Evolutionary conservation across 2,329 filamentous ascomycete species (phyloP).

Genomic region (Cercospora sojina): DNA sequence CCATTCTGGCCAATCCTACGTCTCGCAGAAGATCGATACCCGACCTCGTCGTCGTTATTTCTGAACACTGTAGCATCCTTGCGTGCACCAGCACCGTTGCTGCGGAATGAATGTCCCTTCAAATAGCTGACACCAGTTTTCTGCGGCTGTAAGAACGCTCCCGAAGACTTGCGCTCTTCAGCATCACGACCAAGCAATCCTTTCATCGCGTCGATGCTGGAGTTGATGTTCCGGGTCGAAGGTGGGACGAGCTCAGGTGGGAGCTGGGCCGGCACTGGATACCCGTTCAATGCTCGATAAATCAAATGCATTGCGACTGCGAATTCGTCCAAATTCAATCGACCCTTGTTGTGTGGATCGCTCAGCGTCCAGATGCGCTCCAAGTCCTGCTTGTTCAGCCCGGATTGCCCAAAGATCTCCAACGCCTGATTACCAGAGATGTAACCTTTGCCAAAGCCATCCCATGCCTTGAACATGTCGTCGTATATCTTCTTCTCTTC

Average conservation of each 20-base stretch:
- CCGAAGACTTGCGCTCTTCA: constrained; percentile 81
- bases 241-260: constrained; percentile 92
- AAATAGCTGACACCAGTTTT: constrained; percentile 98
- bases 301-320: constrained; percentile 99
- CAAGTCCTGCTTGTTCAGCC: constrained; percentile 82
- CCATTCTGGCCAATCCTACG: constrained; percentile 69
- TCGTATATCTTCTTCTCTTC: constrained; percentile 98
- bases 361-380: constrained; percentile 94
- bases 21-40: constrained; percentile 90
- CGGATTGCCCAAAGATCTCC: constrained; percentile 96
- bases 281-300: constrained; percentile 94
- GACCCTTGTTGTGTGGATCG: constrained; percentile 90
- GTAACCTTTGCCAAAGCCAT: constrained; percentile 87
- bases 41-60: constrained; percentile 82
- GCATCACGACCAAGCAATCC: constrained; percentile 86
- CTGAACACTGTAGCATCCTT: constrained; percentile 97
- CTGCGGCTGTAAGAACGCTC: constrained; percentile 86
- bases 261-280: constrained; percentile 81
- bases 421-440: constrained; percentile 91
- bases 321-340: constrained; percentile 94
- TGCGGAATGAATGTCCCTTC: constrained; percentile 87
- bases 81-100: constrained; percentile 57
- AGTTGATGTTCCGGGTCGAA: constrained; percentile 87
- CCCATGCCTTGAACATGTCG: constrained; percentile 92
- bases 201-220: constrained; percentile 91